Evolutionary conservation across 2,329 filamentous ascomycete species (phyloP).

Genomic region (Cladorrhinum sp.): DNA sequence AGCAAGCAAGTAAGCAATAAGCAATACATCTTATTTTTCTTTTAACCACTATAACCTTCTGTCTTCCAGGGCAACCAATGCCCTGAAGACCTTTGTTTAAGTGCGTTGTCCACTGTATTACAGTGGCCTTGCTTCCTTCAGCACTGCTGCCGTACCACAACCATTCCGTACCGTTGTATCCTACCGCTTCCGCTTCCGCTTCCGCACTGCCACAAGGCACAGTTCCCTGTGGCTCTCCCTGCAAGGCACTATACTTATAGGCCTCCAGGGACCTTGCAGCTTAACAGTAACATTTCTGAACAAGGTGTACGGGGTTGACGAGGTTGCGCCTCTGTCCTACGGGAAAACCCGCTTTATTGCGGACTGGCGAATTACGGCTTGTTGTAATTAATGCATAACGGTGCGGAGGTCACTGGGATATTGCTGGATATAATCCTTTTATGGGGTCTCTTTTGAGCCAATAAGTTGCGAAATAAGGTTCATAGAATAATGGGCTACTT

Average conservation of each 20-base stretch:
- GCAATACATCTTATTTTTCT: background rate
- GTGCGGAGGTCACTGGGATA: too few relatives aligned
- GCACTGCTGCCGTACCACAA: background rate
- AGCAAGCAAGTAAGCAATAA: background rate
- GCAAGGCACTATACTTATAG: conserved; percentile 1
- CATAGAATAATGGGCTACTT: too few relatives aligned
- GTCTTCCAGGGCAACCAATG: background rate
- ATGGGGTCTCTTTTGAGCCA: too few relatives aligned
- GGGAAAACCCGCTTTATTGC: too few relatives aligned
- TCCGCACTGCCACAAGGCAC: background rate
- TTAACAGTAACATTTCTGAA: too few relatives aligned
- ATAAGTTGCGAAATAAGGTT: too few relatives aligned
- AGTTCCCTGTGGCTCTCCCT: background rate
- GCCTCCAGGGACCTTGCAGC: conserved; percentile 29
- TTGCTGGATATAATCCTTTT: too few relatives aligned
- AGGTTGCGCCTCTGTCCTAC: too few relatives aligned
- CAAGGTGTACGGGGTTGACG: too few relatives aligned
- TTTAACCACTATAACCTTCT: background rate
- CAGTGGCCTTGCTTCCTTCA: background rate
- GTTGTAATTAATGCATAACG: too few relatives aligned
- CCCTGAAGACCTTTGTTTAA: background rate
- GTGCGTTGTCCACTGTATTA: background rate
- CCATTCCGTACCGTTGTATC: too few relatives aligned
- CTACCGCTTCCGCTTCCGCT: background rate
- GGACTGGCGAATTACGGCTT: too few relatives aligned